Percentiles rank a stretch among this genome's conserved stretches.
Evolutionary conservation across 179 eudicot species (phyloP).

Genomic region (Beta macrorhiza): DNA sequence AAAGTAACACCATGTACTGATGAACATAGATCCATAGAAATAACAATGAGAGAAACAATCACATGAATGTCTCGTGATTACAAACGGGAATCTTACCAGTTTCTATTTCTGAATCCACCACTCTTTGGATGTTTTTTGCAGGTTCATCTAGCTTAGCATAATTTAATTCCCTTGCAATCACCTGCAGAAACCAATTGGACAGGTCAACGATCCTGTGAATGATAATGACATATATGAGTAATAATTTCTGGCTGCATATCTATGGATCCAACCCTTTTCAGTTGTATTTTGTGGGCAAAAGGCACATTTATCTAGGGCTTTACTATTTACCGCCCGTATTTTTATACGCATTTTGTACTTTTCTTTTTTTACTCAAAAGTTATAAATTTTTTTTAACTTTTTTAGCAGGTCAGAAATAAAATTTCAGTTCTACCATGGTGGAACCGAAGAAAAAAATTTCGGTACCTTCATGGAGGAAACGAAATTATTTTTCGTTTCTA

Average conservation of each 20-base stretch:
- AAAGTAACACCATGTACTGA: neutral
- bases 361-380: too few species aligned
- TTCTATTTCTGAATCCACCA: slow-evolving; percentile 28
- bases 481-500: too few species aligned
- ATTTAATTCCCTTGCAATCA: slow-evolving; percentile 62
- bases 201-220: neutral
- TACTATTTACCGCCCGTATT: too few species aligned
- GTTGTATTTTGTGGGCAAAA: neutral
- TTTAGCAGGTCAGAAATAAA: too few species aligned
- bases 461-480: too few species aligned
- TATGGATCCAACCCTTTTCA: neutral
- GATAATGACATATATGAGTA: neutral
- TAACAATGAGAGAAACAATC: neutral
- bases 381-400: too few species aligned
- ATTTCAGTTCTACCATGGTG: too few species aligned
- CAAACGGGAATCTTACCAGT: slow-evolving; percentile 26
- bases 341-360: too few species aligned
- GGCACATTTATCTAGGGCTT: neutral
- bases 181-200: slow-evolving; percentile 39
- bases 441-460: too few species aligned
- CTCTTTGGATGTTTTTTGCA: slow-evolving; percentile 21
- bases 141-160: slow-evolving; percentile 44
- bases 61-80: neutral
- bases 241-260: neutral
- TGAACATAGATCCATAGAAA: neutral